Evolutionary conservation across 257 asterid species (phyloP), one percentile per base, ranked within the genome.

Genomic region (Cruciata laevipes): DNA sequence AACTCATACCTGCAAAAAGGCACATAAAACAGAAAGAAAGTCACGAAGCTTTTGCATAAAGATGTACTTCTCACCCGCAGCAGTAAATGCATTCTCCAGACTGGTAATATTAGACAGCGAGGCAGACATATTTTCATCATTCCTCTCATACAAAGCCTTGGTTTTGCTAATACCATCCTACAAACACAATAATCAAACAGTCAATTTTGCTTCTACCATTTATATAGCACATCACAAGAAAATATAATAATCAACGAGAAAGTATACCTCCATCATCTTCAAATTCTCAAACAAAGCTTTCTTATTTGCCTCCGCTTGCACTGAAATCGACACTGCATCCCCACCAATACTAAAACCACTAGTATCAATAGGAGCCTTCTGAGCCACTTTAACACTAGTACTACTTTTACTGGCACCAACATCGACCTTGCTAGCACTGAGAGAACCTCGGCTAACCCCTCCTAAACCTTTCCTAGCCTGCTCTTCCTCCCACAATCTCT

Each of bases 31-130:
- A 80, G 91, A 86, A 84, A 88, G 84, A 83, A 85, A 94, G 77
- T 94, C 99, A 81, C 97, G 95, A 77, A 94, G 95, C 96, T 86
- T 88, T 86, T 94, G 99, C 96, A 94, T 88, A 85, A 94, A 94
- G 83, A 88, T 84, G 90, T 84, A 94, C 93, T 87, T 90, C 89
- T 94, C 97, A 88, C 90, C 92, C 63, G 97, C 95, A 56, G 89
- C 95, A 74, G 89, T 71, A 78, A 94, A 79, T 56, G 96, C 83
- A 78, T 74, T 79, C 80, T 94, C 97, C 69, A 94, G 79, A 63
- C 62, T 75, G 62, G 93, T 66, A 63, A 94, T 88, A 74, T 86
- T 90, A 74, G 73, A 69, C 78, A 94, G 83, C 4, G 97, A 84
- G 38, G 96, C 82, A 76, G 93, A 76, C 24, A 94, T 68, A 81